Percentiles rank a stretch among this genome's conserved stretches.
These are phyloP conservation scores for Cercophora scortea DNA, from an alignment of 495 filamentous ascomycete genomes.

Conservation along the genomic window DNA sequence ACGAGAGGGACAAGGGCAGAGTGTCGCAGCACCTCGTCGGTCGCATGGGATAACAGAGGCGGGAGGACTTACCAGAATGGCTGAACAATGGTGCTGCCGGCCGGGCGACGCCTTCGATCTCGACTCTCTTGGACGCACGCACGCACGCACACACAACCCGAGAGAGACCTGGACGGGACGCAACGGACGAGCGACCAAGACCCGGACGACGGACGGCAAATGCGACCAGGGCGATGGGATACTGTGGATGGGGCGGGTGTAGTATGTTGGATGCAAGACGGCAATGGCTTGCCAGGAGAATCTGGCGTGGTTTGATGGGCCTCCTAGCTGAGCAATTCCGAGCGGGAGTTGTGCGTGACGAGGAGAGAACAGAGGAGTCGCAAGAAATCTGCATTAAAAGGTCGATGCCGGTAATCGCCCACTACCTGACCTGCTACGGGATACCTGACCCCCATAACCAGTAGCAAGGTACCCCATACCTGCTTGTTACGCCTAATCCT, in stretches of 20 bases:
- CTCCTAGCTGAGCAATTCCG: constrained; percentile 18
- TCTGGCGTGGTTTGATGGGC: constrained; percentile 18
- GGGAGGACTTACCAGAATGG: constrained; percentile 30
- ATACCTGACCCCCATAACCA: no score
- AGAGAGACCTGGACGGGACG: constrained; percentile 2
- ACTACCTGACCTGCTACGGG: not conserved
- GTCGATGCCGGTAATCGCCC: constrained; percentile 25
- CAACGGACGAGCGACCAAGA: constrained; percentile 13
- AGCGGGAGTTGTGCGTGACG: constrained; percentile 20
- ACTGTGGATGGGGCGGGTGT: not conserved
- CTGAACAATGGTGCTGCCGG: constrained; percentile 26
- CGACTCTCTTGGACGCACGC: constrained; percentile 15
- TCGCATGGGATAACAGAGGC: constrained; percentile 29
- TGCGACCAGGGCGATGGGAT: constrained; percentile 1
- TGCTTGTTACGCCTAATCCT: no score
- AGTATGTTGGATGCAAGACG: constrained; percentile 5
- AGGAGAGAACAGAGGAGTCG: constrained; percentile 20
- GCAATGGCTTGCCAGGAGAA: constrained; percentile 17
- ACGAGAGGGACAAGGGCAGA: constrained; percentile 11
- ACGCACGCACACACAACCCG: constrained; percentile 3
- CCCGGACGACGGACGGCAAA: constrained; percentile 1
- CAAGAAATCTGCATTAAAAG: constrained; percentile 24
- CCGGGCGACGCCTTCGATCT: constrained; percentile 14
- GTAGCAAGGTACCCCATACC: not conserved
- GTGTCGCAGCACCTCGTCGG: constrained; percentile 11